A percentile compares a stretch with the other conserved stretches of the same genome.
Conservation (phyloP, 768 basidiomycete species). For the Chlorophyllum brunneum region DNA sequence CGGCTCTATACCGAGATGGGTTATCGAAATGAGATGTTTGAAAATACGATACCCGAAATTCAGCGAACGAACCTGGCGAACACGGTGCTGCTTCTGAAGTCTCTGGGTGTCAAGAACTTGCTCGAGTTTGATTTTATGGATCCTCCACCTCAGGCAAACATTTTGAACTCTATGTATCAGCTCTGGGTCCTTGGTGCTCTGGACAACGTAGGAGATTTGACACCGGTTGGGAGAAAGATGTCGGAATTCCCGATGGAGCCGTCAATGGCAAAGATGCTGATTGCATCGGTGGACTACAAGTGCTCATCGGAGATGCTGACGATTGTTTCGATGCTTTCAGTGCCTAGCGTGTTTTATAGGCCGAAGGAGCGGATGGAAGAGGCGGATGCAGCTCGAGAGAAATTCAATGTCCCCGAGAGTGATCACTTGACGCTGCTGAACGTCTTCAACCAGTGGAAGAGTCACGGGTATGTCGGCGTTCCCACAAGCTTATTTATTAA, state of each 20-base stretch:
- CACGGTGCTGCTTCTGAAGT: slow-evolving; percentile 91
- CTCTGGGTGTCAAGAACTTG: slow-evolving; percentile 93
- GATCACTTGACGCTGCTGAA: slow-evolving; percentile 95
- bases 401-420: slow-evolving; percentile 98
- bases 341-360: slow-evolving; percentile 96
- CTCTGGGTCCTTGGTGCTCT: slow-evolving; percentile 98
- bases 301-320: slow-evolving; percentile 97
- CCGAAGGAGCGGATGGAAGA: slow-evolving; percentile 98
- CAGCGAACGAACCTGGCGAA: slow-evolving; percentile 98
- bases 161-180: slow-evolving; percentile 99
- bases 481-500: slow-evolving; percentile 1
- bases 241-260: slow-evolving; percentile 99
- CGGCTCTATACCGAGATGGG: slow-evolving; percentile 97
- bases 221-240: slow-evolving; percentile 91
- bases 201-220: slow-evolving; percentile 97
- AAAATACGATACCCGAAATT: slow-evolving; percentile 96
- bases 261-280: slow-evolving; percentile 98
- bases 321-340: slow-evolving; percentile 98
- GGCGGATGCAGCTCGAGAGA: slow-evolving; percentile 94
- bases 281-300: slow-evolving; percentile 88
- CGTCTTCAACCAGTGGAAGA: slow-evolving; percentile 98
- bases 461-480: slow-evolving; percentile 67
- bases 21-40: slow-evolving; percentile 91
- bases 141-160: slow-evolving; percentile 97
- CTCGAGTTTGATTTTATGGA: slow-evolving; percentile 99